A percentile compares a stretch with the other conserved stretches of the same genome.
These are phyloP conservation scores for Mrakia blollopis DNA, from an alignment of 768 basidiomycete species.

Conservation along the genomic window DNA sequence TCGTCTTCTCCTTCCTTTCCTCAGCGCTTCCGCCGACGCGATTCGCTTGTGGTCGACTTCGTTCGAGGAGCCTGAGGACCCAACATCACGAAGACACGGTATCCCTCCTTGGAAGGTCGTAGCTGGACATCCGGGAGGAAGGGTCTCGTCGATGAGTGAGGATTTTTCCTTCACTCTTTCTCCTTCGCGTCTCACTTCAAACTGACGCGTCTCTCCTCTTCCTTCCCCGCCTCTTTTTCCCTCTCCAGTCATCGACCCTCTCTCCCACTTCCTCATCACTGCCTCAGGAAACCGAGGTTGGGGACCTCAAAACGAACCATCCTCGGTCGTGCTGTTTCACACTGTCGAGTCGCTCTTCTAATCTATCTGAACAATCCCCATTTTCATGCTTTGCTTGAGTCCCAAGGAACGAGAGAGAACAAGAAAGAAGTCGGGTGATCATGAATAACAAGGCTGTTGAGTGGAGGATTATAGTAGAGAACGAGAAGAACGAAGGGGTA, in stretches of 20 bases:
- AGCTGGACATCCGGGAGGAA: slow-evolving; percentile 91
- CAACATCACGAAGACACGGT: slow-evolving; percentile 37
- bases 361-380: not conserved
- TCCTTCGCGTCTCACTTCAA: not conserved
- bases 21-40: slow-evolving; percentile 88
- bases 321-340: slow-evolving; percentile 82
- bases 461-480: too few species aligned
- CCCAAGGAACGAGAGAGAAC: not conserved
- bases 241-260: slow-evolving; percentile 72
- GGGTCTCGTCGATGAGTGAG: slow-evolving; percentile 87
- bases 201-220: not conserved
- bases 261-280: slow-evolving; percentile 76
- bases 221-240: slow-evolving; percentile 12
- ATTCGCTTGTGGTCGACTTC: slow-evolving; percentile 88
- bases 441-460: too few species aligned
- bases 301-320: slow-evolving; percentile 70
- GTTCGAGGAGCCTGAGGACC: slow-evolving; percentile 66
- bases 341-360: slow-evolving; percentile 57
- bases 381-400: too few species aligned
- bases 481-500: not conserved
- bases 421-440: too few species aligned
- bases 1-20: not conserved
- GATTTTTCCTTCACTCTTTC: not conserved
- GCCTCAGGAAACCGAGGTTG: slow-evolving; percentile 91
- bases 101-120: slow-evolving; percentile 89